Evolutionary conservation across 169 alveolate genomes (phyloP), one percentile per base, ranked within the genome.

Genomic region (Babesia bovis): DNA sequence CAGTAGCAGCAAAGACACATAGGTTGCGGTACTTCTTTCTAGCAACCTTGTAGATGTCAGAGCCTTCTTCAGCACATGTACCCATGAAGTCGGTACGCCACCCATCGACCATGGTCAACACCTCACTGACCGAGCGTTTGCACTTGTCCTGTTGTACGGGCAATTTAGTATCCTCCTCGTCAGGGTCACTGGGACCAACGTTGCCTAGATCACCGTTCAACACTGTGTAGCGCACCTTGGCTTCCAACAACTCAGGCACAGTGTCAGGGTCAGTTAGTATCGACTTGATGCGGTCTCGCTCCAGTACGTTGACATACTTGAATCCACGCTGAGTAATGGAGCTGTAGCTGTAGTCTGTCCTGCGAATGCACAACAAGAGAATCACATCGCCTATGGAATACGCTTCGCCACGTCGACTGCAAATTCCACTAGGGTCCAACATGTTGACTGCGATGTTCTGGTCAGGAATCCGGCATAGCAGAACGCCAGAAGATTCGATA

Each of bases 271-370:
- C 87, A 57, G 73, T 87, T 28, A 87, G 45, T 35, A 73, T 55
- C 33, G 85, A 79, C 49, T 83, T 87, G 33, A 87, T 72, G 60
- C 87, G 79, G 52, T 75, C 87, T 35, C 90, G 56, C 47, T 87
- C 93, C 55, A 87, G 67, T 4, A 87, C 76, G 61, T 87, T 87
- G 41, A 87, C 82, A 68, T 87, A 87, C 85, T 81, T 87, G 82
- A 83, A 87, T 25, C 91, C 93, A 52, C 85, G 52, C 25, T 84
- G 66, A 30, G 84, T 83, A 33, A 87, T 78, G 32, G 83, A 83
- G 33, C 87, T 74, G 66, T 79, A 87, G 5, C 91, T 87, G 66
- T 87, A 87, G 36, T 66, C 89, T 42, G 79, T 84, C 41, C 84
- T 61, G 35, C 60, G 32, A 4, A 81, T 52, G 23, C 53, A 45